Conservation (phyloP, 2,329 filamentous ascomycete species). For the Sporothrix globosa region DNA sequence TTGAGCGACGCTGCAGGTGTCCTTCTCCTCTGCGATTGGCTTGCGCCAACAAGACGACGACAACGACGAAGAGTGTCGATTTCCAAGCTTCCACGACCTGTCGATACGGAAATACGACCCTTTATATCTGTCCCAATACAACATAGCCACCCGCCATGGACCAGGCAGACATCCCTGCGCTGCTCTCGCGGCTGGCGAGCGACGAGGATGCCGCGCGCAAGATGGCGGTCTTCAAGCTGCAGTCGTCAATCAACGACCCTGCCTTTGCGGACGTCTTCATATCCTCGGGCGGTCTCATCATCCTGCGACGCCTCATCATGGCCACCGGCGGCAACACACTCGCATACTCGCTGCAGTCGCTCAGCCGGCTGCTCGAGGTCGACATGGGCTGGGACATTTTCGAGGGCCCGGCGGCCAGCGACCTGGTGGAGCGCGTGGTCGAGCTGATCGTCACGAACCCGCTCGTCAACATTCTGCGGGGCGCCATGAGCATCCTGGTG, state of each 20-base stretch:
- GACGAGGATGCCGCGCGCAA: constrained; percentile 90
- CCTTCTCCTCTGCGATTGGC: background rate
- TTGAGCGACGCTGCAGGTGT: constrained; percentile 10
- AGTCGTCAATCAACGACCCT: constrained; percentile 91
- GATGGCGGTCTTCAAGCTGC: constrained; percentile 98
- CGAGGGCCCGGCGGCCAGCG: constrained; percentile 63
- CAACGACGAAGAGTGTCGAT: background rate
- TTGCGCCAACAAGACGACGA: constrained; percentile 8
- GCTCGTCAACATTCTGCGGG: constrained; percentile 93
- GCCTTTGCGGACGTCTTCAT: constrained; percentile 97
- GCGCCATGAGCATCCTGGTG: constrained; percentile 95
- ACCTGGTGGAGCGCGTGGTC: constrained; percentile 76
- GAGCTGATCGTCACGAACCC: constrained; percentile 93
- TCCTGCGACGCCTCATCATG: constrained; percentile 82
- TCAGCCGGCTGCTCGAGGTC: constrained; percentile 85
- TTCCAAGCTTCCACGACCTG: background rate
- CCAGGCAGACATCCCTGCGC: constrained; percentile 67
- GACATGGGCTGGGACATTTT: constrained; percentile 98
- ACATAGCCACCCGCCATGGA: constrained; percentile 53
- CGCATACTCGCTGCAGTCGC: constrained; percentile 89
- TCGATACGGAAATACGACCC: background rate
- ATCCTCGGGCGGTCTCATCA: constrained; percentile 78
- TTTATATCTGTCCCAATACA: background rate
- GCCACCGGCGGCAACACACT: constrained; percentile 88
- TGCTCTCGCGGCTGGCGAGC: constrained; percentile 66